phyloP scores from a whole-genome alignment of 257 asterid species.

The Jaltomata sinuosa region DNA sequence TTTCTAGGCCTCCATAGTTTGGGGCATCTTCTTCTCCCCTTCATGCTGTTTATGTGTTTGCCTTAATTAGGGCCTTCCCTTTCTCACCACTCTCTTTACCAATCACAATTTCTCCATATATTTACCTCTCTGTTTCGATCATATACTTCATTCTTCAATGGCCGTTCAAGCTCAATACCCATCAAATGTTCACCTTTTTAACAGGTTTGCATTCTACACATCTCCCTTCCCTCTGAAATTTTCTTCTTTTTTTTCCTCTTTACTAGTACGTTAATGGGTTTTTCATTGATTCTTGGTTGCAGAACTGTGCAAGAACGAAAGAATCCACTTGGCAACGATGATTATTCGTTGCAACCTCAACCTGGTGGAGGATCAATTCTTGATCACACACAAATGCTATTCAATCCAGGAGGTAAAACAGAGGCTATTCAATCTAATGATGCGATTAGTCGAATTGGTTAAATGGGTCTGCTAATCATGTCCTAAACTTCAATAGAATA shows the following conservation, averaged over 20 bases:
- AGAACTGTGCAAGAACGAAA: conserved; percentile 25
- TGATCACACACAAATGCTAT: conserved; percentile 24
- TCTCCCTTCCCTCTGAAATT: not conserved
- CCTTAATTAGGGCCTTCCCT: conserved; percentile 15
- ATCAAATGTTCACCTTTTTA: conserved; percentile 26
- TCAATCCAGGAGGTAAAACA: conserved; percentile 23
- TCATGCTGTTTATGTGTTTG: conserved; percentile 27
- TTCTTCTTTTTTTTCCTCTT: not conserved
- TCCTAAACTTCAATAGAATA: not conserved
- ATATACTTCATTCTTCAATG: conserved; percentile 7
- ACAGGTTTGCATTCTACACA: conserved; percentile 20
- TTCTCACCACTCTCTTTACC: not conserved
- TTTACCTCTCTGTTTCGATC: not conserved
- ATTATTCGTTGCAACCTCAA: conserved; percentile 17
- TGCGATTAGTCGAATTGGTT: not conserved
- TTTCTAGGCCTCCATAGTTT: conserved; percentile 10
- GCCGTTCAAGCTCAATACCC: conserved; percentile 51
- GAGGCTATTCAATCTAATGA: not conserved
- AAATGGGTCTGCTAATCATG: not conserved
- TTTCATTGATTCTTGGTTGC: not conserved
- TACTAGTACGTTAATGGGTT: not conserved
- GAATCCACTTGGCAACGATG: conserved; percentile 9
- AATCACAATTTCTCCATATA: not conserved
- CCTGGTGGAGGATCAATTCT: conserved; percentile 12
- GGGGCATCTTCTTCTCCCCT: conserved; percentile 10